Evolutionary conservation across 140 eudicot genomes (phyloP).

Genomic region (Oenanthe javanica): DNA sequence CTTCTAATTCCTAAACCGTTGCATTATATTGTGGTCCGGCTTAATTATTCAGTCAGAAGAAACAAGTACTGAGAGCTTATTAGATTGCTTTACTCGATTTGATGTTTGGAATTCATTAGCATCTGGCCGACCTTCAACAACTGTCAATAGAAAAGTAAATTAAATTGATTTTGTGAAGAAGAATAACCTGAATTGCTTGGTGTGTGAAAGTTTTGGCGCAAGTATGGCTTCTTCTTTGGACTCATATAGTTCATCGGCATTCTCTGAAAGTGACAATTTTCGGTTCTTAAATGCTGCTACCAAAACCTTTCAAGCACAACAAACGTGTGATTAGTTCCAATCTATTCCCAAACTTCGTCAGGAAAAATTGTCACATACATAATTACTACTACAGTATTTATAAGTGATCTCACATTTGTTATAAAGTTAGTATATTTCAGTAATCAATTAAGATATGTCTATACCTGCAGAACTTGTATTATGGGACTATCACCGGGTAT

Average conservation of each 20-base stretch:
- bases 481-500: slow-evolving; percentile 58
- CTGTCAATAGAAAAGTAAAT: neutral
- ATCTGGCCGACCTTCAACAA: neutral
- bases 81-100: neutral
- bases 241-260: slow-evolving; percentile 46
- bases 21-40: no score
- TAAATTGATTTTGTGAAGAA: neutral
- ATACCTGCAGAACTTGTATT: slow-evolving; percentile 43
- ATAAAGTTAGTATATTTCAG: neutral
- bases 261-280: slow-evolving; percentile 37
- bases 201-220: slow-evolving; percentile 38
- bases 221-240: slow-evolving; percentile 32
- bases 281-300: slow-evolving; percentile 46
- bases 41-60: no score
- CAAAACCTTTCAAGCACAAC: slow-evolving; percentile 36
- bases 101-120: neutral
- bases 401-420: neutral
- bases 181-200: slow-evolving; percentile 45
- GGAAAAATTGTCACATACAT: neutral
- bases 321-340: neutral
- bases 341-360: neutral
- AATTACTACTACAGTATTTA: no score
- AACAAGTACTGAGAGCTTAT: no score
- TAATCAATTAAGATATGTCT: neutral
- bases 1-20: no score